Base-by-base conservation (phyloP, 129 eudicot species). In the Dittrichia graveolens region DNA sequence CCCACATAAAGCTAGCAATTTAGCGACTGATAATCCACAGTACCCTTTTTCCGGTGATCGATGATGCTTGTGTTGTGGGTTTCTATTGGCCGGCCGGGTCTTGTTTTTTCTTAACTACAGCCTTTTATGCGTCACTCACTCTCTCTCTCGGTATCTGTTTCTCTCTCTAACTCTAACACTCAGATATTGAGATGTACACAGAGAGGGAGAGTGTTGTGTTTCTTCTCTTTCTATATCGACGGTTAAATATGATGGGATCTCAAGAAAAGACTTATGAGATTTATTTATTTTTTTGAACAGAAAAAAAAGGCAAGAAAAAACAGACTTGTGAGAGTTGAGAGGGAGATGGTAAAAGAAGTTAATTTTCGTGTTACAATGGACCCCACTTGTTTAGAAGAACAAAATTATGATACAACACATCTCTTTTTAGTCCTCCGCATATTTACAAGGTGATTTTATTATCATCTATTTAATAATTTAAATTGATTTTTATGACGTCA, bases 1-100 rank as follows among this genome's bases (percentile, higher is more conserved):
- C 85, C 85, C 79, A 84, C 90, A 84, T 87, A 85, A 76, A 90
- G 81, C 8, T 66, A 45, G 81, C 8, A 75, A 45, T 43, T 57
- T 18, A 57, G 65, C 57, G 38, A 57, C 53, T 57, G 66, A 55
- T 54, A 41, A 12, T 40, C 61, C 48, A 52, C 46, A 54, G 10
- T 8, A 9, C 34, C 61, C 9, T 54, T 75, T 55, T 53, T 76
- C 69, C 80, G 68, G 69, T 76, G 75, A 67, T 35, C 47, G 18
- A 13, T 39, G 40, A 5, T 8, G 12, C 53, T 3, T 18, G 1
- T 56, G 43, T 75, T 73, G 7, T 12, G 31, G 0, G 31, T 24
- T 24, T 24, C 31, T 24, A 24, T 24, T 24, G 31, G 31, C 31
- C 31, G 31, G 31, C 31, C 31, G 31, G 31, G 31, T 24, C 31